phyloP scores from a whole-genome alignment of 129 eudicot species.

The Flaveria bidentis region DNA sequence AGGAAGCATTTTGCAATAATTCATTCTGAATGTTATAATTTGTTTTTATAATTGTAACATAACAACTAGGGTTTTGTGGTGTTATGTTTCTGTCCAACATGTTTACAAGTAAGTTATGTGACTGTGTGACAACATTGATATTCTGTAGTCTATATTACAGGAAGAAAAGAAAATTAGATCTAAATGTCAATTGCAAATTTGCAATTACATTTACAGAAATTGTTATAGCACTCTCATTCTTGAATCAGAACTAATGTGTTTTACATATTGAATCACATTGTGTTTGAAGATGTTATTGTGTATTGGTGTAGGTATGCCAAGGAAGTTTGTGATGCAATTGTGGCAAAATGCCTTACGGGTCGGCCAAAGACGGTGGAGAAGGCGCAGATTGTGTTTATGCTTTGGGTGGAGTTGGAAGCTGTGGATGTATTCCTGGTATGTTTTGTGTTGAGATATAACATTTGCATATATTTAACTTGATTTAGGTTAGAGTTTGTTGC shows the following conservation, averaged over 20 bases:
- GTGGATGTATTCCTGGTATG: slow-evolving; percentile 89
- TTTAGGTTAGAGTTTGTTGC: background rate
- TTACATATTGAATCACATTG: background rate
- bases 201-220: background rate
- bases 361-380: slow-evolving; percentile 99
- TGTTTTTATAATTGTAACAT: background rate
- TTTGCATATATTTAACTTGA: background rate
- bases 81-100: background rate
- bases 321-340: slow-evolving; percentile 91
- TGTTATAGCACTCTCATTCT: background rate
- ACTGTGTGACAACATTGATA: background rate
- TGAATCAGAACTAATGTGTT: background rate
- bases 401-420: slow-evolving; percentile 99
- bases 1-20: background rate
- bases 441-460: background rate
- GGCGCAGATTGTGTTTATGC: slow-evolving; percentile 85
- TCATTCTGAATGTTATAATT: background rate
- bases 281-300: slow-evolving; percentile 18
- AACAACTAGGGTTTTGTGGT: background rate
- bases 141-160: background rate
- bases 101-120: background rate
- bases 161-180: background rate
- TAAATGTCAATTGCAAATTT: background rate
- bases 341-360: slow-evolving; percentile 90
- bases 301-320: slow-evolving; percentile 64